Evolutionary conservation across 139 green algal genomes (phyloP), one percentile per base, ranked within the genome.

Genomic region (Asterochloris sp.): DNA sequence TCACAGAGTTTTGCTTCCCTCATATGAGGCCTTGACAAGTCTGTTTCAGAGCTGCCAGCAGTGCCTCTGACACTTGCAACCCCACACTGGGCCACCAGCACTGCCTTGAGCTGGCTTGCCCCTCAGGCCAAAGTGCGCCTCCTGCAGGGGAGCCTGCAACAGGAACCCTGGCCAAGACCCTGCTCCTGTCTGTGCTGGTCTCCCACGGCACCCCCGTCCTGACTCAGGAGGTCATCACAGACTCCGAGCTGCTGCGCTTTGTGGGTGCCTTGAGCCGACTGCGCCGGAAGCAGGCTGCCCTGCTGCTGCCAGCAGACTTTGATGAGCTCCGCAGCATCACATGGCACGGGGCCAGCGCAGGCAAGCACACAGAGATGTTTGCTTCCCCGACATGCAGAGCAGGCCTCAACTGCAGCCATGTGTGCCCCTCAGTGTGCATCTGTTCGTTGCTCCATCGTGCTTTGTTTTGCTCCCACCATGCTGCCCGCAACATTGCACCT

Each of bases 241-340:
- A 91, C 69, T 75, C 83, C 15, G 69, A 64, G n/a, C 73, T 86
- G 26, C 77, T 83, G 26, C 68, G 66, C 64, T 94, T 92, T 88
- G 83, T 85, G 11, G 76, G 78, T 0, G 83, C 80, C 10, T 66
- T 91, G 12, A 78, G 86, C 6, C 74, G 75, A 1, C 71, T 89
- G 62, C 78, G 87, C 16, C 62, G 69, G 21, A 79, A 74, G 60
- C 83, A 91, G 62, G 66, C 54, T n/a, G 60, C 73, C 60, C 76
- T 91, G 86, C 87, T 94, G 83, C 84, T 86, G 60, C 89, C 90
- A n/a, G 67, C 85, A 0, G 62, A 80, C 66, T 92, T 91, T 62
- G 82, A 87, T 38, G 82, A 76, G 4, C 79, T 85, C 11, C 71
- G 85, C 0, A 73, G 82, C 66, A 77, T 94, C 21, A 74, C 66